Evolutionary conservation across 257 asterid genomes (phyloP).

Genomic region (Lavandula angustifolia): DNA sequence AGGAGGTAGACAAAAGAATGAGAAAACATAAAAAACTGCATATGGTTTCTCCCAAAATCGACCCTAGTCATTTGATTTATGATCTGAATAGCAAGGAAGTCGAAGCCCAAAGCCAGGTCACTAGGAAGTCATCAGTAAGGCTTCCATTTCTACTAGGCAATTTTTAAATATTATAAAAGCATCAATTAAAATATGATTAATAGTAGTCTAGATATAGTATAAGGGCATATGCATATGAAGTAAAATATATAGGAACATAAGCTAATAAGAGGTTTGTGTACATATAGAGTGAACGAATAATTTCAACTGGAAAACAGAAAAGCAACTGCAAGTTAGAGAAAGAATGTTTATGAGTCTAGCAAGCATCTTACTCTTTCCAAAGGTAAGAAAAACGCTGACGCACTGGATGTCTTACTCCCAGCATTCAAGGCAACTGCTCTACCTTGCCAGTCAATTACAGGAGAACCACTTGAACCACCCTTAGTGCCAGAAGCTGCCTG

Average conservation of each 20-base stretch:
- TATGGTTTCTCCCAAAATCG: conserved; percentile 18
- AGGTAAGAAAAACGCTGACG: conserved; percentile 98
- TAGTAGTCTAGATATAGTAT: conserved; percentile 1
- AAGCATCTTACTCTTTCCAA: conserved; percentile 76
- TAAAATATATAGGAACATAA: conserved; percentile 10
- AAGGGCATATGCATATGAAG: conserved; percentile 12
- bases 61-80: conserved; percentile 2
- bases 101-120: conserved; percentile 1
- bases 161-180: background rate
- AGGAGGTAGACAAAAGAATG: conserved; percentile 10
- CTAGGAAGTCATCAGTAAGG: conserved; percentile 1
- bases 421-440: conserved; percentile 99
- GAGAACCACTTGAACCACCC: conserved; percentile 99
- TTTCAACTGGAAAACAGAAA: conserved; percentile 2
- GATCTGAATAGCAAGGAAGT: conserved; percentile 7
- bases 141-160: background rate
- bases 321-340: conserved; percentile 16
- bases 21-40: conserved; percentile 15
- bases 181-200: background rate
- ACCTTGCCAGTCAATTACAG: conserved; percentile 99
- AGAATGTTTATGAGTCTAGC: conserved; percentile 23
- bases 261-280: conserved; percentile 6
- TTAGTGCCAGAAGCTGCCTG: conserved; percentile 99
- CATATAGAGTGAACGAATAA: background rate
- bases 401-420: conserved; percentile 97